Conservation (phyloP, 306 rosid genomes). For the Ormosia semicastrata region DNA sequence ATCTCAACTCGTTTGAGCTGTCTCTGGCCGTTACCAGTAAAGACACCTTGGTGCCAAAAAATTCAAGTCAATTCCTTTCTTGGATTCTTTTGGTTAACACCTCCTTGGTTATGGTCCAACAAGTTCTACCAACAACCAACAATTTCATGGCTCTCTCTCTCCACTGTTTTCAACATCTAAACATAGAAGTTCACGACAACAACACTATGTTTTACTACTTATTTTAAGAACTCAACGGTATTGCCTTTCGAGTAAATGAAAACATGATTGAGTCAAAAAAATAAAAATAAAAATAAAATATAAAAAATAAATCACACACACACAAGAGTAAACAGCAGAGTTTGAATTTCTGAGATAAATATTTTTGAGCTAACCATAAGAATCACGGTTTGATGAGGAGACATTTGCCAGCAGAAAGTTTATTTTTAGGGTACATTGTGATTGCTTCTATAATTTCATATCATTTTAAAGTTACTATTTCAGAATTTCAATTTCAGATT, state of each 20-base stretch:
- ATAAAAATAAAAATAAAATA: neutral
- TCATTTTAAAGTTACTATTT: too few species aligned
- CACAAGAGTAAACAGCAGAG: neutral
- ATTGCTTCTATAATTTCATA: too few species aligned
- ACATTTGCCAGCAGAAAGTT: too few species aligned
- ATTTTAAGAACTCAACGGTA: neutral
- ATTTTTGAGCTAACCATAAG: too few species aligned
- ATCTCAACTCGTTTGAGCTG: neutral
- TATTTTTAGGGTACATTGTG: too few species aligned
- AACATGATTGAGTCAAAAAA: neutral
- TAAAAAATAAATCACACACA: too few species aligned
- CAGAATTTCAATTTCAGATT: too few species aligned
- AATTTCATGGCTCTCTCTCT: constrained; percentile 36
- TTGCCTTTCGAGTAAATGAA: neutral
- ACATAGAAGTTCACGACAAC: constrained; percentile 1
- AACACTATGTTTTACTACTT: neutral
- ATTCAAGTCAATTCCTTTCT: constrained; percentile 41
- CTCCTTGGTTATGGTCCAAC: constrained; percentile 33
- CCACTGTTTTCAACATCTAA: constrained; percentile 26
- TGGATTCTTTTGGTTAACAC: constrained; percentile 34
- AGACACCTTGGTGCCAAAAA: constrained; percentile 21
- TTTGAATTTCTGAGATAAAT: neutral
- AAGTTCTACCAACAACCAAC: constrained; percentile 49
- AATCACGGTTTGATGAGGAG: too few species aligned
- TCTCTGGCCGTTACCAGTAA: constrained; percentile 2